Evolutionary conservation across 1,139 yeast genomes (phyloP), one percentile per base, ranked within the genome.

Genomic region (Protomyces macrosporus): DNA sequence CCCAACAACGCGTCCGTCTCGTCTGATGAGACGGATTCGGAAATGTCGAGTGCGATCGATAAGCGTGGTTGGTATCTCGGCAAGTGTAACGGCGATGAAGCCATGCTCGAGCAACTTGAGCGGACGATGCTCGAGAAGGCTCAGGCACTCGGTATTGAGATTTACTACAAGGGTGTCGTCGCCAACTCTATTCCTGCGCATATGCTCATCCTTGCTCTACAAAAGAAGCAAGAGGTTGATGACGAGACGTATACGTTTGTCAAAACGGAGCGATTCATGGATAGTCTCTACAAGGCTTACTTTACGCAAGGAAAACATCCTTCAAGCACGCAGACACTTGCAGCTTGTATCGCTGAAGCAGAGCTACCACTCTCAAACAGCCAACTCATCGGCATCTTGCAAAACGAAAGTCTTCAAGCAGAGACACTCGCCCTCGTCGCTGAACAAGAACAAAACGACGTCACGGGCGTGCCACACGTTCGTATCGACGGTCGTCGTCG

Each of bases 51-150:
- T 2, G 54, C 45, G 2, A 23, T 48, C 39, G 34, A 40, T 40
- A 57, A 57, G 50, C 39, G 54, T n/a, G 55, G 39, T 14, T 57
- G 52, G 45, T 57, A 57, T 14, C 55, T 57, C 37, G 51, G 39
- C 6, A 57, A 50, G 45, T 48, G 52, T 37, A 53, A 53, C 30
- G 60, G 54, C 23, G 40, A 57, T 39, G 50, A 36, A 4, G 60
- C 33, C 32, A 53, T 37, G 34, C 14, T 40, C 9, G 39, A 57
- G 7, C 37, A 39, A 14, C 48, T 57, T 54, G 42, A 48, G 10
- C 50, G 23, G 7, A 55, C 54, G 36, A 57, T 57, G 60, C 51
- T 7, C 9, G 45, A 40, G 37, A 48, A 48, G 55, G 53, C 55
- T 10, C 10, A 33, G 3, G 45, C 48, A 36, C 34, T 57, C 10